Conservation (phyloP, 2,329 filamentous ascomycete species). For the Stemphylium beticola region DNA sequence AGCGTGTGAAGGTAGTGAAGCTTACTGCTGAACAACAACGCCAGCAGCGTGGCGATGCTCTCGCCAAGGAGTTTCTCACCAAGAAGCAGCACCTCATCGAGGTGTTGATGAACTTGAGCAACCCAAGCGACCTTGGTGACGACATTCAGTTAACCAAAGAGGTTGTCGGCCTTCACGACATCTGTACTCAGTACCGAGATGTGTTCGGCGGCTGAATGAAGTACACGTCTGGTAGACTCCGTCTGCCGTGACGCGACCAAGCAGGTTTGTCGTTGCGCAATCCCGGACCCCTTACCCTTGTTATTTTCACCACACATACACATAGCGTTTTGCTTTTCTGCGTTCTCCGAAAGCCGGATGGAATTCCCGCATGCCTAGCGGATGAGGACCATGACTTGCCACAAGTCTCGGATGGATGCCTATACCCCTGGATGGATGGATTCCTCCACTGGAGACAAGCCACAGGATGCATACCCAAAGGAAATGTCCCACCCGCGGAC, state of each 20-base stretch:
- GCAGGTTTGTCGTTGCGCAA: slow-evolving; percentile 40
- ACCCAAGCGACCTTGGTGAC: slow-evolving; percentile 43
- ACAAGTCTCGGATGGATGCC: slow-evolving; percentile 34
- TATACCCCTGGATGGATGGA: slow-evolving; percentile 16
- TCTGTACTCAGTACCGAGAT: slow-evolving; percentile 43
- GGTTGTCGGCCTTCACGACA: slow-evolving; percentile 42
- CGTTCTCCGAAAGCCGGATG: slow-evolving; percentile 28
- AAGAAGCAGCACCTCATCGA: slow-evolving; percentile 46
- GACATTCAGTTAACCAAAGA: slow-evolving; percentile 47
- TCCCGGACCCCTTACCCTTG: slow-evolving; percentile 26
- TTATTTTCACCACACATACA: slow-evolving; percentile 24
- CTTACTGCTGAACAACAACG: slow-evolving; percentile 43
- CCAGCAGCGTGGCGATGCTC: slow-evolving; percentile 38
- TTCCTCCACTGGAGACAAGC: slow-evolving; percentile 20
- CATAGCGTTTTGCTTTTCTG: slow-evolving; percentile 32
- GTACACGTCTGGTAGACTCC: slow-evolving; percentile 18
- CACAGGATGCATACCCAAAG: slow-evolving; percentile 22
- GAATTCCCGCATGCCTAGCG: slow-evolving; percentile 31
- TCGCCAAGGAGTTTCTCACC: slow-evolving; percentile 41
- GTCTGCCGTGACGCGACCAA: slow-evolving; percentile 22
- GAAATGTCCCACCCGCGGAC: slow-evolving; percentile 36
- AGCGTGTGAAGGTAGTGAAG: slow-evolving; percentile 43
- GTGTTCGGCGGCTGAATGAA: slow-evolving; percentile 43
- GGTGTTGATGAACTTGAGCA: slow-evolving; percentile 38
- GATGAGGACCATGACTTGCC: slow-evolving; percentile 30